These are phyloP conservation scores for Dendryphion nanum DNA, from an alignment of 2,329 filamentous ascomycete genomes.

Conservation along the genomic window DNA sequence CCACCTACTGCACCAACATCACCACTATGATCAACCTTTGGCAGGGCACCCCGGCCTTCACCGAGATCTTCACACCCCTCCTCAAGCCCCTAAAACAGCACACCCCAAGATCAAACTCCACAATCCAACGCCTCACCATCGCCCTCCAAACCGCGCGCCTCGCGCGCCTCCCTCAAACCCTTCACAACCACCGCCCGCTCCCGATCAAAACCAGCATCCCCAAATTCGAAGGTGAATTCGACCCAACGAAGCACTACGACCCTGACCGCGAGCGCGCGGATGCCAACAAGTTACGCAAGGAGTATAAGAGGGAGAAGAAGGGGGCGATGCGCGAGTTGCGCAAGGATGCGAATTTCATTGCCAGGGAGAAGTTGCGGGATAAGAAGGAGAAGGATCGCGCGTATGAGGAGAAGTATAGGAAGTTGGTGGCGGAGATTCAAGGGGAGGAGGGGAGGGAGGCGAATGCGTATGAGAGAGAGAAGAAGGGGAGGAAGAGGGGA, in stretches of 20 bases:
- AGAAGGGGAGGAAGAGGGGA: constrained; percentile 62
- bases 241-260: constrained; percentile 96
- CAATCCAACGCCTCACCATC: constrained; percentile 61
- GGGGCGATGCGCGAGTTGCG: constrained; percentile 89
- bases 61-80: constrained; percentile 72
- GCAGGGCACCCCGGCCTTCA: constrained; percentile 70
- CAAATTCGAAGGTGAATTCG: constrained; percentile 95
- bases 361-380: constrained; percentile 80
- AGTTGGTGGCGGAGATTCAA: constrained; percentile 91
- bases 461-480: constrained; percentile 89
- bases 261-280: constrained; percentile 88
- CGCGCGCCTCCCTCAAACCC: constrained; percentile 72
- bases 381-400: constrained; percentile 92
- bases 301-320: constrained; percentile 95
- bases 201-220: constrained; percentile 86
- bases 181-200: constrained; percentile 85
- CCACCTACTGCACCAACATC: constrained; percentile 65
- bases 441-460: constrained; percentile 83
- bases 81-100: constrained; percentile 30
- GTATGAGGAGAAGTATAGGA: constrained; percentile 95
- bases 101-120: constrained; percentile 34
- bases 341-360: constrained; percentile 93
- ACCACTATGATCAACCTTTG: constrained; percentile 70
- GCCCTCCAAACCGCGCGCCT: constrained; percentile 63
- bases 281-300: constrained; percentile 76